Base-by-base conservation (phyloP, 257 asterid genomes). In the Fraxinus americana region DNA sequence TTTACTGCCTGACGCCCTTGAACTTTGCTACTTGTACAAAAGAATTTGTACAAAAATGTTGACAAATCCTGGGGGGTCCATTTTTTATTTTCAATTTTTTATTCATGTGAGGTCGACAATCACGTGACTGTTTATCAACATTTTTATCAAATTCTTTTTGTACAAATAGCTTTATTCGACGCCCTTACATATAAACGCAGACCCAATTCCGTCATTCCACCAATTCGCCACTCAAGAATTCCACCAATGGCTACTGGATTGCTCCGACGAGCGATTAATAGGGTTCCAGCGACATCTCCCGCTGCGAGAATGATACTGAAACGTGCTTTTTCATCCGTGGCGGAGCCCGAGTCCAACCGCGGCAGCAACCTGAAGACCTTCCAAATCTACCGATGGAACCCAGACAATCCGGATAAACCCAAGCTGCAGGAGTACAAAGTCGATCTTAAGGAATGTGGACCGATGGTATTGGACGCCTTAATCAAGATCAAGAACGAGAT, bases 381-480 rank as follows among this genome's bases (percentile, higher is more conserved):
- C 87, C 98, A 94, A 91, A 92, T 94, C 87, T 94, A 94, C 90
- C 89, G 98, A 72, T 94, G 98, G 98, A 94, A 73, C 77, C 98
- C 98, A 19, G 96, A 89, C 71, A 84, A 92, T 19, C 87, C 94
- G 27, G 76, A 83, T 73, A 94, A 94, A 35, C 98, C 98, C 0
- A 83, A 90, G 85, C 94, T 92, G 17, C 71, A 87, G 38, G 85
- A 89, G 23, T 94, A 79, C 86, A 79, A 89, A 65, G 91, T 94
- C 77, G 92, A 94, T 67, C 94, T 92, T 67, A 90, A 90, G 84
- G 94, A 94, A 12, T 94, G 98, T 32, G 97, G 98, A 3, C 98
- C 98, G 1, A 94, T 94, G 98, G 90, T 94, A 1, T 85, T 94
- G 16, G 98, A 94, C 82, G 98, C 98, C 2, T 84, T 94, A 12